These are phyloP conservation scores for Artemisia argyi DNA, from an alignment of 129 eudicot genomes.

Conservation along the genomic window DNA sequence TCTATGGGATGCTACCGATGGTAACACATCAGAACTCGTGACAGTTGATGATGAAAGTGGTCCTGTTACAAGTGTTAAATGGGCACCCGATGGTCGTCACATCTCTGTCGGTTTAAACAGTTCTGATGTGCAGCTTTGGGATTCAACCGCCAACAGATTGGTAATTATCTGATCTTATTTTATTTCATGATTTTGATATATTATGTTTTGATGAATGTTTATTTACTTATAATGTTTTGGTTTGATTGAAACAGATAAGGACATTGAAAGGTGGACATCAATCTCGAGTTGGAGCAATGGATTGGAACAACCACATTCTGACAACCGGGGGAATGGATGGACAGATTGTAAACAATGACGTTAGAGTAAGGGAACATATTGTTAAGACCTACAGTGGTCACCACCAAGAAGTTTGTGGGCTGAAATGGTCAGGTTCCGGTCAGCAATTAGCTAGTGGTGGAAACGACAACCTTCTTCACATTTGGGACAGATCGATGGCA, in stretches of 20 bases:
- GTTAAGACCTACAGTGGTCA: slow-evolving; percentile 74
- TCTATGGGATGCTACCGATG: slow-evolving; percentile 81
- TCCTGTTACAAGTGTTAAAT: slow-evolving; percentile 82
- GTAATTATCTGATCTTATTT: slow-evolving; percentile 27
- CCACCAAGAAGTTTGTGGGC: slow-evolving; percentile 84
- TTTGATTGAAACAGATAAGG: slow-evolving; percentile 50
- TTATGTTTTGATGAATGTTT: neutral
- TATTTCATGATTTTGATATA: neutral
- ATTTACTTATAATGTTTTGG: neutral
- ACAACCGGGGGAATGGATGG: slow-evolving; percentile 93
- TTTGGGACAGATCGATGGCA: slow-evolving; percentile 78
- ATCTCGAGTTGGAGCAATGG: slow-evolving; percentile 72
- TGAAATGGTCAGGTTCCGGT: slow-evolving; percentile 86
- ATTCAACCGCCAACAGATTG: slow-evolving; percentile 59
- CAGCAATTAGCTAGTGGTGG: slow-evolving; percentile 89
- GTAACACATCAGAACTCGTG: slow-evolving; percentile 67
- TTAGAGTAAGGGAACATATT: slow-evolving; percentile 53
- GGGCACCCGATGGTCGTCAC: slow-evolving; percentile 88
- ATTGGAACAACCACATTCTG: slow-evolving; percentile 80
- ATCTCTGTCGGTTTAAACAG: slow-evolving; percentile 72
- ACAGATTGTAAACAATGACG: slow-evolving; percentile 76
- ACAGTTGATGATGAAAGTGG: slow-evolving; percentile 75
- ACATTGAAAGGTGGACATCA: slow-evolving; percentile 71
- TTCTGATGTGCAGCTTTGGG: slow-evolving; percentile 91
- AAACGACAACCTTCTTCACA: slow-evolving; percentile 81